Conservation (phyloP, 208 protist genomes). For the Porcisia deanei region DNA sequence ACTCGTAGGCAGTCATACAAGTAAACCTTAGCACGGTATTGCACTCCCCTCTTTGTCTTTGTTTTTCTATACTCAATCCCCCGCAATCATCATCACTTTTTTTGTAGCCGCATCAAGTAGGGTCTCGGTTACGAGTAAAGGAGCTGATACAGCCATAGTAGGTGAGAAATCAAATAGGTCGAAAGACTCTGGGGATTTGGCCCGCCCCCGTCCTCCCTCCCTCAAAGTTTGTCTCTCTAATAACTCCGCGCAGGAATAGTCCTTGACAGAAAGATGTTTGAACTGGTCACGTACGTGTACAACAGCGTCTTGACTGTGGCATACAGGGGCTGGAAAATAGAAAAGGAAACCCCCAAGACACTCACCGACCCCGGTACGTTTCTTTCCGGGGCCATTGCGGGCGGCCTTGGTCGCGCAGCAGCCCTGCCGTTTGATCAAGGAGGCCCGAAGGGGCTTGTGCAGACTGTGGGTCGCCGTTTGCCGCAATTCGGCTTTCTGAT, state of each 20-base stretch:
- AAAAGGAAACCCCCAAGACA: slow-evolving; percentile 59
- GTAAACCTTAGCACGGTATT: no score
- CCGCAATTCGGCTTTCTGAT: slow-evolving; percentile 85
- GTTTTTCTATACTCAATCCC: no score
- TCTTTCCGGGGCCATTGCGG: slow-evolving; percentile 73
- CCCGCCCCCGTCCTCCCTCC: background rate
- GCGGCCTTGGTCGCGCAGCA: slow-evolving; percentile 54
- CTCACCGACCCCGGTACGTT: slow-evolving; percentile 81
- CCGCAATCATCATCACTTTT: no score
- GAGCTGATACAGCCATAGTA: no score
- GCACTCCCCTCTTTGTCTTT: no score
- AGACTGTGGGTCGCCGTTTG: slow-evolving; percentile 70
- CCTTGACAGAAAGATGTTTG: slow-evolving; percentile 40
- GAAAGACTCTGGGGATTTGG: no score
- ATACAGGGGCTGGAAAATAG: slow-evolving; percentile 53
- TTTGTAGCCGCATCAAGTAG: no score
- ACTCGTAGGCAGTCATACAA: no score
- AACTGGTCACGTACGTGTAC: slow-evolving; percentile 51
- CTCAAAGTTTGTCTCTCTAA: no score
- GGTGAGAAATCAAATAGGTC: no score
- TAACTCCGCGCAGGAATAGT: background rate
- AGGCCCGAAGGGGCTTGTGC: slow-evolving; percentile 68
- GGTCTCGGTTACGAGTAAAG: no score
- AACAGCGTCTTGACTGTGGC: slow-evolving; percentile 33
- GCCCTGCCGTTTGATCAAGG: slow-evolving; percentile 74